Percentiles rank a stretch among this genome's conserved stretches.
phyloP scores from a whole-genome alignment of 345 rosid genomes.

The Eucalyptus decipiens region DNA sequence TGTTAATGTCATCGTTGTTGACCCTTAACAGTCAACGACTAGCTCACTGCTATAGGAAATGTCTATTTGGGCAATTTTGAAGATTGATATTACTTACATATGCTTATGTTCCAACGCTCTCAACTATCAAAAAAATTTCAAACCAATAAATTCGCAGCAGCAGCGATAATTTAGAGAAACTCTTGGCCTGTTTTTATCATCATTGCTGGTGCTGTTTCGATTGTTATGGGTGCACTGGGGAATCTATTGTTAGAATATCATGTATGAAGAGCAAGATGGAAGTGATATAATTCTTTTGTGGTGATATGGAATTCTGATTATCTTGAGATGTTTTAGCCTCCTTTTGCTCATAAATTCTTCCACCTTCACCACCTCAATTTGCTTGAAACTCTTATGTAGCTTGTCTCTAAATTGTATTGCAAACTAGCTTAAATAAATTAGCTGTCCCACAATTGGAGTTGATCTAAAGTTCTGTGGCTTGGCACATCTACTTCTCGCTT shows the following conservation, averaged over 20 bases:
- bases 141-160: background rate
- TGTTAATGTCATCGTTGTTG: background rate
- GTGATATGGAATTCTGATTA: background rate
- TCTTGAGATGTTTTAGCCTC: background rate
- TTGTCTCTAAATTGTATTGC: background rate
- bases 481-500: background rate
- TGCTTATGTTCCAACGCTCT: background rate
- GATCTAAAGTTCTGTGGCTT: background rate
- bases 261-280: background rate
- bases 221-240: background rate
- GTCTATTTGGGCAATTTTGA: background rate
- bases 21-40: background rate
- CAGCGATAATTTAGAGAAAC: background rate
- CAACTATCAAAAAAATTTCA: background rate
- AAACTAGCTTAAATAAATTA: background rate
- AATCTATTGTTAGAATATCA: background rate
- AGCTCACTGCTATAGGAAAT: background rate
- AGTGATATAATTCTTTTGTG: background rate
- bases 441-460: background rate
- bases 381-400: background rate
- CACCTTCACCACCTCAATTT: background rate
- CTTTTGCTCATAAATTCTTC: background rate
- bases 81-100: background rate
- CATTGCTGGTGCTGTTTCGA: background rate
- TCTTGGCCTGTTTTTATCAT: background rate